phyloP scores from a whole-genome alignment of 140 eudicot genomes.

The Anethum foeniculum region DNA sequence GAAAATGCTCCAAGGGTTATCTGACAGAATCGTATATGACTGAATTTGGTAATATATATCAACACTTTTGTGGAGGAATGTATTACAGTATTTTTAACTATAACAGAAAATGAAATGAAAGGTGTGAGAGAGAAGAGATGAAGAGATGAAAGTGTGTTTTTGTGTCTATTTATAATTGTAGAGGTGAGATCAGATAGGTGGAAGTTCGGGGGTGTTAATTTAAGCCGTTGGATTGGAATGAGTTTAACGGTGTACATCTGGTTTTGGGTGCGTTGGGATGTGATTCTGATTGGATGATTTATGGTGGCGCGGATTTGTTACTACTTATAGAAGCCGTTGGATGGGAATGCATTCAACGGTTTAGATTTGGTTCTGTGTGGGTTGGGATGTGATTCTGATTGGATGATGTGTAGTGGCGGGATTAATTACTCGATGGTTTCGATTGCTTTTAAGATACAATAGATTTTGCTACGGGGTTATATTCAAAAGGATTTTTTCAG shows the following conservation, averaged over 20 bases:
- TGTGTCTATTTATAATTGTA: neutral
- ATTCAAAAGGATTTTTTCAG: no score
- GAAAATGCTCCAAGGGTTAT: neutral
- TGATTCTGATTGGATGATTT: neutral
- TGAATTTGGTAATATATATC: neutral
- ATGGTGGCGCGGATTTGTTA: neutral
- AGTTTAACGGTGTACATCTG: neutral
- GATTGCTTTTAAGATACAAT: neutral
- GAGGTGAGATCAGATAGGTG: neutral
- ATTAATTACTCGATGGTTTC: neutral
- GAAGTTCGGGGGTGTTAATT: neutral
- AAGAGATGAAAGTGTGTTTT: neutral
- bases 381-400: neutral
- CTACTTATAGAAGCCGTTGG: neutral
- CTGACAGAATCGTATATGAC: neutral
- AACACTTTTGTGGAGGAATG: neutral
- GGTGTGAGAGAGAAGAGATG: neutral
- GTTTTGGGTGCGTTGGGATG: neutral
- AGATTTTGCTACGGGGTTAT: no score
- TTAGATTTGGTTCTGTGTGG: neutral
- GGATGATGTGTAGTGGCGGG: neutral
- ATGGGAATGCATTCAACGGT: neutral
- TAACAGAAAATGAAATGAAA: neutral
- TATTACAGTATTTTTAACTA: neutral
- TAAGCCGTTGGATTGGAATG: neutral